Conservation (phyloP, 2,329 filamentous ascomycete genomes). For the Trichoderma polysporum region DNA sequence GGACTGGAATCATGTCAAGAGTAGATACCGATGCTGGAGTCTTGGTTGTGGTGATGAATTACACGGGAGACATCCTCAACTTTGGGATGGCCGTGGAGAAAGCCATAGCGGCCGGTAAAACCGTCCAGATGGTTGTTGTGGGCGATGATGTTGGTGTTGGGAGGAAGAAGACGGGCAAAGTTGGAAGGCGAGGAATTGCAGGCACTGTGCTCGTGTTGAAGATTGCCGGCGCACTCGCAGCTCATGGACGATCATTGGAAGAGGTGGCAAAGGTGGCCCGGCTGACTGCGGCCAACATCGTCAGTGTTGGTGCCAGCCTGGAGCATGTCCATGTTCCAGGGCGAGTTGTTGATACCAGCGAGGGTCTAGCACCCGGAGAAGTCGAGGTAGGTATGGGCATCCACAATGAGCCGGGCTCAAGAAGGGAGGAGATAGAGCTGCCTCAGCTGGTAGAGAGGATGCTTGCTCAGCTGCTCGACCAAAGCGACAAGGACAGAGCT, state of each 20-base stretch:
- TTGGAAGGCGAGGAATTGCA: slow-evolving; percentile 85
- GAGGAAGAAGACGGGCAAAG: slow-evolving; percentile 78
- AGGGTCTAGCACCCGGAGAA: slow-evolving; percentile 54
- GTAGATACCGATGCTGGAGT: slow-evolving; percentile 73
- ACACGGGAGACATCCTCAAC: slow-evolving; percentile 85
- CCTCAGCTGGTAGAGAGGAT: slow-evolving; percentile 61
- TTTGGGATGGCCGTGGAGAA: slow-evolving; percentile 95
- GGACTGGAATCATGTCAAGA: slow-evolving; percentile 69
- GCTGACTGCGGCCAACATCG: slow-evolving; percentile 70
- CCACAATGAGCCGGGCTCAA: slow-evolving; percentile 67
- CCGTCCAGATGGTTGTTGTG: slow-evolving; percentile 86
- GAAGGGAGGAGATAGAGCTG: slow-evolving; percentile 51
- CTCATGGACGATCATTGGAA: slow-evolving; percentile 63
- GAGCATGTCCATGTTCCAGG: slow-evolving; percentile 94
- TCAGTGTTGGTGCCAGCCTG: slow-evolving; percentile 81
- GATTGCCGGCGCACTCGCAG: slow-evolving; percentile 80
- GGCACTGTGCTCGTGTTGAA: slow-evolving; percentile 92
- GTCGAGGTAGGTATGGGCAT: slow-evolving; percentile 75
- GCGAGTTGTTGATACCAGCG: slow-evolving; percentile 59
- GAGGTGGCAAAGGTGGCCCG: slow-evolving; percentile 73
- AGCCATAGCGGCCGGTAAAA: slow-evolving; percentile 73
- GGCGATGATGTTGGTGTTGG: slow-evolving; percentile 92
- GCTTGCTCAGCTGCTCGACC: slow-evolving; percentile 68
- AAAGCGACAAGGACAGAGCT: slow-evolving; percentile 65
- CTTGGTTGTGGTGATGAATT: slow-evolving; percentile 93